phyloP scores from a whole-genome alignment of 2,329 filamentous ascomycete species.

The Fusarium sp. region DNA sequence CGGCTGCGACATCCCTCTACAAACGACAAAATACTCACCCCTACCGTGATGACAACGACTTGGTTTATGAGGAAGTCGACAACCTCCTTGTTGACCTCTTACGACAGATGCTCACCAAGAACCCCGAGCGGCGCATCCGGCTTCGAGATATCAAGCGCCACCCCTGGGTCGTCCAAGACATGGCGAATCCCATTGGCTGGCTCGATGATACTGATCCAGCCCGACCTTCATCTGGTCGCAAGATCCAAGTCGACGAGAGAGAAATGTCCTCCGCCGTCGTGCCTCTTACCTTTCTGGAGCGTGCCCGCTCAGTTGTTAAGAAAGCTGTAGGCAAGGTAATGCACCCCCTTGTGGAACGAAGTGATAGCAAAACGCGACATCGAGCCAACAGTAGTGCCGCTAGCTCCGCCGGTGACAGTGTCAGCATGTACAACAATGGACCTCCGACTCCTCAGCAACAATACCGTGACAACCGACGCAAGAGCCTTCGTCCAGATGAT shows the following conservation, averaged over 20 bases:
- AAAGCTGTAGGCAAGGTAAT: slow-evolving; percentile 74
- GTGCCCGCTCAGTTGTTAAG: slow-evolving; percentile 82
- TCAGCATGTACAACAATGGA: slow-evolving; percentile 58
- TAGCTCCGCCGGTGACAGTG: slow-evolving; percentile 71
- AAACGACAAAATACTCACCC: slow-evolving; percentile 71
- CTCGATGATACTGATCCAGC: slow-evolving; percentile 94
- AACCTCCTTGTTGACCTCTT: slow-evolving; percentile 84
- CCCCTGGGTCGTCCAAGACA: slow-evolving; percentile 86
- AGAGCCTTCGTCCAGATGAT: slow-evolving; percentile 66
- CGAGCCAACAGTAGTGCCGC: slow-evolving; percentile 72
- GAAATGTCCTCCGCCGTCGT: slow-evolving; percentile 93
- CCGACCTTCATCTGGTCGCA: slow-evolving; percentile 80
- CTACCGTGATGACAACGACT: slow-evolving; percentile 80
- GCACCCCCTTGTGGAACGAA: slow-evolving; percentile 68
- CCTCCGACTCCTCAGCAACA: slow-evolving; percentile 63
- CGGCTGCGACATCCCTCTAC: slow-evolving; percentile 66
- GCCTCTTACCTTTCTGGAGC: slow-evolving; percentile 87
- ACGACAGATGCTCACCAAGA: slow-evolving; percentile 83
- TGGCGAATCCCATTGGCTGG: slow-evolving; percentile 82
- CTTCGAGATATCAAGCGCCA: slow-evolving; percentile 94
- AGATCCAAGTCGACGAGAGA: slow-evolving; percentile 90
- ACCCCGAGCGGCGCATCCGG: slow-evolving; percentile 88
- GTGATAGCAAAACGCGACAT: slow-evolving; percentile 65
- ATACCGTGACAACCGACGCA: slow-evolving; percentile 64
- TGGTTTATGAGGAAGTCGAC: slow-evolving; percentile 88